Conservation (phyloP, 495 filamentous ascomycete genomes). For the Podospora fimiseda region DNA sequence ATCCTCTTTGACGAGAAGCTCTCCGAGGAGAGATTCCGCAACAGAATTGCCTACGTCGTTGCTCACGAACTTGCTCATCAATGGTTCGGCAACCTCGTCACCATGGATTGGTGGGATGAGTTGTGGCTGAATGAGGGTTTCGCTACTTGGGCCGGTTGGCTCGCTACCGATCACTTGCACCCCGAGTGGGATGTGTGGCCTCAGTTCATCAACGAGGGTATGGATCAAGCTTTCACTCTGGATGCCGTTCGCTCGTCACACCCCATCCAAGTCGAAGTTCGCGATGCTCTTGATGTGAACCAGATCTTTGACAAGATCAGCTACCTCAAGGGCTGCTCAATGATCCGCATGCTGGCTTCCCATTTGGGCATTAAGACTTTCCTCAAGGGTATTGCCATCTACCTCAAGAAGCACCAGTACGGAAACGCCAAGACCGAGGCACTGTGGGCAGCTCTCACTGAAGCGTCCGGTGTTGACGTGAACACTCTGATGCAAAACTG, state of each 20-base stretch:
- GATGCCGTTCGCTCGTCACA: conserved; percentile 87
- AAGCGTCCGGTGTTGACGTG: conserved; percentile 85
- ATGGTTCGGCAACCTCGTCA: conserved; percentile 97
- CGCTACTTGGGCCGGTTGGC: conserved; percentile 97
- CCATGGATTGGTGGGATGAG: conserved; percentile 88
- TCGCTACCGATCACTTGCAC: conserved; percentile 83
- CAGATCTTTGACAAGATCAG: conserved; percentile 95
- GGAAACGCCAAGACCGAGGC: conserved; percentile 93
- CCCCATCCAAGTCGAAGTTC: conserved; percentile 89
- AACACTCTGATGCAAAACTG: conserved; percentile 81
- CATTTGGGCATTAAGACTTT: conserved; percentile 83
- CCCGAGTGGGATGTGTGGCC: conserved; percentile 95
- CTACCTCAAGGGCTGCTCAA: conserved; percentile 91
- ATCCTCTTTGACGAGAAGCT: conserved; percentile 88
- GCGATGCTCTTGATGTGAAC: conserved; percentile 85
- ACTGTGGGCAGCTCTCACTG: conserved; percentile 83
- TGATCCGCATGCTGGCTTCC: conserved; percentile 87
- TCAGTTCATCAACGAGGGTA: conserved; percentile 87
- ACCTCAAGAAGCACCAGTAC: conserved; percentile 82
- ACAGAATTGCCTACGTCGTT: conserved; percentile 89
- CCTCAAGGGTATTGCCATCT: conserved; percentile 78
- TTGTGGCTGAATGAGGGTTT: conserved; percentile 97
- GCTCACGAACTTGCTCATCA: conserved; percentile 94
- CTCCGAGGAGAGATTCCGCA: conserved; percentile 81
- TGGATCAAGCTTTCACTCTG: conserved; percentile 83